Evolutionary conservation across 1,284 basidiomycete genomes (phyloP).

Genomic region (Porodaedalea pini): DNA sequence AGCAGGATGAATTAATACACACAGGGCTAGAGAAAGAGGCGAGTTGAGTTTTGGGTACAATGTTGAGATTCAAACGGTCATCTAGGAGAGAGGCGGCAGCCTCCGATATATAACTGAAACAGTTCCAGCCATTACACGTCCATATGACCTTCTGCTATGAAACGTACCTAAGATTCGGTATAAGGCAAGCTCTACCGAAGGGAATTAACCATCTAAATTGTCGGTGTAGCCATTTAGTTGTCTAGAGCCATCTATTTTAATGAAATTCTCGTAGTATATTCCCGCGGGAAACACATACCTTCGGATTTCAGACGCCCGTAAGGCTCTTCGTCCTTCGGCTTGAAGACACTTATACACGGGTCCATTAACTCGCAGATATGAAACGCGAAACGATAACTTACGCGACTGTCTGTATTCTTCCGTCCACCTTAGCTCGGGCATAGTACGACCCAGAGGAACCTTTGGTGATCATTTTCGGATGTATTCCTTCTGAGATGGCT

Average conservation of each 20-base stretch:
- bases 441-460: constrained; percentile 88
- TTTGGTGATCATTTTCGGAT: constrained; percentile 85
- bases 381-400: constrained; percentile 36
- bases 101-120: constrained; percentile 59
- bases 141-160: not conserved
- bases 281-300: constrained; percentile 39
- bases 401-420: constrained; percentile 73
- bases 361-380: not conserved
- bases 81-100: constrained; percentile 87
- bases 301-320: constrained; percentile 81
- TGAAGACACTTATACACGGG: constrained; percentile 62
- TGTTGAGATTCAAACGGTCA: constrained; percentile 65
- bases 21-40: constrained; percentile 79
- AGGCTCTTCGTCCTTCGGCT: constrained; percentile 88
- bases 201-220: constrained; percentile 82
- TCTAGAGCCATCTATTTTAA: constrained; percentile 39
- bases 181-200: constrained; percentile 82
- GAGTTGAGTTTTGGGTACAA: constrained; percentile 85
- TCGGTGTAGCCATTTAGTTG: constrained; percentile 88
- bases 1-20: constrained; percentile 26
- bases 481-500: constrained; percentile 72
- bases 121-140: not conserved
- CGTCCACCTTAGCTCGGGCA: constrained; percentile 70
- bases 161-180: constrained; percentile 75
- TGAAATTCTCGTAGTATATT: not conserved